Percentiles rank a stretch among this genome's conserved stretches.
Evolutionary conservation across 2,329 filamentous ascomycete species (phyloP).

Genomic region (Fusarium scirpi): DNA sequence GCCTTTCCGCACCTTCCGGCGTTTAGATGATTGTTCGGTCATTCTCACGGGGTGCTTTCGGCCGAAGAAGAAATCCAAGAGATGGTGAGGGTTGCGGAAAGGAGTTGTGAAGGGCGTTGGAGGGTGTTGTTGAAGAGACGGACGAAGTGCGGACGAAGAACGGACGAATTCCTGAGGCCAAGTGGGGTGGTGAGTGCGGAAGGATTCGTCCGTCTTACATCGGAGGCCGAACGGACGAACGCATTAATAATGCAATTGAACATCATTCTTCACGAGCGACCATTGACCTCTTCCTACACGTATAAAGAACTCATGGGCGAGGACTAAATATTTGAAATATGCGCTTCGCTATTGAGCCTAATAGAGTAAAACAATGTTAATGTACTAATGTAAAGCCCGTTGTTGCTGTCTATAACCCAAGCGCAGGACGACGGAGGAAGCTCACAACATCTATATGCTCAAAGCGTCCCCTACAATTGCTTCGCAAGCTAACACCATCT

Average conservation of each 20-base stretch:
- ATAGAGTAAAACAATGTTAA: rapidly evolving
- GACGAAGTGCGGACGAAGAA: conserved; percentile 29
- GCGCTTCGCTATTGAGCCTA: neutral
- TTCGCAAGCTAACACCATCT: rapidly evolving
- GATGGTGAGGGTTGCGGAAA: neutral
- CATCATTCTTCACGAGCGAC: too few species aligned
- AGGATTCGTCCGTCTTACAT: conserved; percentile 29
- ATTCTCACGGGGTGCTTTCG: conserved; percentile 34
- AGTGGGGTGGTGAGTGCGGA: neutral
- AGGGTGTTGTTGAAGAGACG: conserved; percentile 8
- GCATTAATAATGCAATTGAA: conserved; percentile 8
- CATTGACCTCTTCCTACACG: neutral
- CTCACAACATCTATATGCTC: too few species aligned
- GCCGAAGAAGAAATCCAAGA: conserved; percentile 31
- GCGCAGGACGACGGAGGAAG: neutral
- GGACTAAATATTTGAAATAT: neutral
- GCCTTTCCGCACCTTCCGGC: conserved; percentile 64
- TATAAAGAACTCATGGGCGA: neutral
- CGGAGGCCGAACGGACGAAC: conserved; percentile 36
- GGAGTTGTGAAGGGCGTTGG: neutral
- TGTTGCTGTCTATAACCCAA: neutral
- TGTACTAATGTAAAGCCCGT: neutral
- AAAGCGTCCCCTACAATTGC: neutral
- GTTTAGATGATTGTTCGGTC: conserved; percentile 38
- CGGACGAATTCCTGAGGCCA: conserved; percentile 23